phyloP scores from a whole-genome alignment of 1,284 basidiomycete species.

The Schizophyllum commune region DNA sequence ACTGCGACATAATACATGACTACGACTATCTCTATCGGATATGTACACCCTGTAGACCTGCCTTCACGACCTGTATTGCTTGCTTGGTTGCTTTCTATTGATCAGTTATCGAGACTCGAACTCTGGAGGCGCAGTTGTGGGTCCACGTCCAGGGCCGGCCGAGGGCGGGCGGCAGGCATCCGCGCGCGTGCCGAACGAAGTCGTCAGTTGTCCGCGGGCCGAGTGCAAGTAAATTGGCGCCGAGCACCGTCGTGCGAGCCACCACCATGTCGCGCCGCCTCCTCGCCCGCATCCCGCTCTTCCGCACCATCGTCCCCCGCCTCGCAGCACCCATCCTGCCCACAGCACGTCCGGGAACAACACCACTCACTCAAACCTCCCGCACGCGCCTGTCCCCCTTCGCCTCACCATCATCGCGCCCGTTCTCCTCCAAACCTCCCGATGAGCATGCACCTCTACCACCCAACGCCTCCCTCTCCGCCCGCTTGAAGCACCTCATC shows the following conservation, averaged over 20 bases:
- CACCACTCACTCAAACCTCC: not conserved
- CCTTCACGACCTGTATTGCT: no score
- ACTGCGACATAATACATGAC: slow-evolving; percentile 2
- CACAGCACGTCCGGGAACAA: not conserved
- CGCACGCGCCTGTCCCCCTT: not conserved
- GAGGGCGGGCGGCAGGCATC: no score
- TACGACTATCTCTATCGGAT: not conserved
- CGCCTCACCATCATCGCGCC: not conserved
- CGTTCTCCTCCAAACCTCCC: not conserved
- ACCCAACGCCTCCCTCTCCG: not conserved
- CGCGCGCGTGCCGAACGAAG: not conserved
- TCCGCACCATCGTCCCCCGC: not conserved
- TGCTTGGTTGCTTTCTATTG: no score
- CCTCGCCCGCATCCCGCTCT: not conserved
- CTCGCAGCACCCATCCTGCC: not conserved
- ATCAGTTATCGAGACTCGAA: not conserved
- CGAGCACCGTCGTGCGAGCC: no score
- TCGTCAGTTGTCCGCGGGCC: not conserved
- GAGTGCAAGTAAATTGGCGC: no score
- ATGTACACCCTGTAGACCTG: not conserved
- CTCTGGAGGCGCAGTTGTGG: not conserved
- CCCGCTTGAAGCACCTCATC: slow-evolving; percentile 75
- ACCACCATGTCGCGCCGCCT: not conserved
- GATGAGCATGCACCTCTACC: not conserved
- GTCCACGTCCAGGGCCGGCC: not conserved